These are phyloP conservation scores for Wallacemonas collosoma DNA, from an alignment of 208 protist species.

Conservation along the genomic window DNA sequence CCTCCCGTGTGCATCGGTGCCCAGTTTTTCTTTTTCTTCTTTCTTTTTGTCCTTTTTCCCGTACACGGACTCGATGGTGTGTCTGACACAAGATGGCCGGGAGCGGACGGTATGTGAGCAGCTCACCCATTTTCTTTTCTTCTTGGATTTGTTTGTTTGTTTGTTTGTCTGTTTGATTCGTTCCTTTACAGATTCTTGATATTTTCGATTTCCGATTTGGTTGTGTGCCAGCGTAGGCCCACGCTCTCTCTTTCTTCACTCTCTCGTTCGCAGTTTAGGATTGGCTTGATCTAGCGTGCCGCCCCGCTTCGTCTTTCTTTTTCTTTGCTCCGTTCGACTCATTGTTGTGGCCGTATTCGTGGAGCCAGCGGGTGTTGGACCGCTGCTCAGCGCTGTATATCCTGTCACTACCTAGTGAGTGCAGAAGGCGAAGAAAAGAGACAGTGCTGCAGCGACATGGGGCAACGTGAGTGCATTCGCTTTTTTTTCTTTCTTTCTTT, in stretches of 20 bases:
- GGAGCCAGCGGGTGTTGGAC: too few species aligned
- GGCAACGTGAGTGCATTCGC: background rate
- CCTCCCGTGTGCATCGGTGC: too few species aligned
- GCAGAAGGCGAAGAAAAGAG: too few species aligned
- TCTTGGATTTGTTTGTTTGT: slow-evolving; percentile 14
- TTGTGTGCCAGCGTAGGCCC: slow-evolving; percentile 1
- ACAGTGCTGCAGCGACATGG: too few species aligned
- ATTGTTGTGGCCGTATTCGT: too few species aligned
- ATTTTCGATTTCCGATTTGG: background rate
- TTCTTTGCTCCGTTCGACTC: too few species aligned
- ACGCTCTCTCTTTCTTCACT: background rate
- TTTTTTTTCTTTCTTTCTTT: slow-evolving; percentile 17
- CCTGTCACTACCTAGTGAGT: too few species aligned
- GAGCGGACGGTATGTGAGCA: background rate
- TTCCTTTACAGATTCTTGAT: background rate
- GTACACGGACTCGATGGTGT: background rate
- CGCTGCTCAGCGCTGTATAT: too few species aligned
- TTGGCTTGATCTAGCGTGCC: too few species aligned
- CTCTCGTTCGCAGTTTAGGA: too few species aligned
- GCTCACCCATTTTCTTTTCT: background rate
- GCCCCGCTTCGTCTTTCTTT: too few species aligned
- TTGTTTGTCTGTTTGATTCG: slow-evolving; percentile 16
- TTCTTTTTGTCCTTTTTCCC: slow-evolving; percentile 12
- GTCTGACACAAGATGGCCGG: background rate
- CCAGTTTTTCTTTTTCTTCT: slow-evolving; percentile 11